phyloP scores from a whole-genome alignment of 768 basidiomycete species.

The Chiua virens region DNA sequence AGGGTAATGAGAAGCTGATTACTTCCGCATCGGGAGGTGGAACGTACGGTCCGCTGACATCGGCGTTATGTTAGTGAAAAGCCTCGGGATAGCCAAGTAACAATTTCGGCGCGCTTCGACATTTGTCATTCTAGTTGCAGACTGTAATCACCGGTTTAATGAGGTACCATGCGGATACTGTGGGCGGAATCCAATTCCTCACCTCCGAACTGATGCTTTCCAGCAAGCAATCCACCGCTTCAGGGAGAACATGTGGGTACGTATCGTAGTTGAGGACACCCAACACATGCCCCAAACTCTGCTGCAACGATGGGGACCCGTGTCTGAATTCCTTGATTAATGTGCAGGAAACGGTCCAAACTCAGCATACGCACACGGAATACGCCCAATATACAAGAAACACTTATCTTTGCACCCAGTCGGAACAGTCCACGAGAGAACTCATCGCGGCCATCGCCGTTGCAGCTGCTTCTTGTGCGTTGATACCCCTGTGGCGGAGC shows the following conservation, averaged over 20 bases:
- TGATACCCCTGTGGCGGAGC: constrained; percentile 60
- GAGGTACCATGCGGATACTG: constrained; percentile 20
- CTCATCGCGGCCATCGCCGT: constrained; percentile 69
- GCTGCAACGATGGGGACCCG: constrained; percentile 57
- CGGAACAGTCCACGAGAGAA: constrained; percentile 61
- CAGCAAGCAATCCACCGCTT: constrained; percentile 59
- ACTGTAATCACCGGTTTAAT: constrained; percentile 28
- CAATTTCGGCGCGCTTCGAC: constrained; percentile 64
- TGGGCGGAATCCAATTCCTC: constrained; percentile 26
- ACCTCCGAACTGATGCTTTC: constrained; percentile 58
- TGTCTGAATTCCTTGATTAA: constrained; percentile 62
- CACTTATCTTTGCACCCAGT: constrained; percentile 73
- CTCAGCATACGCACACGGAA: constrained; percentile 15
- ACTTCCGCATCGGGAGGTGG: constrained; percentile 7
- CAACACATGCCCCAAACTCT: constrained; percentile 69
- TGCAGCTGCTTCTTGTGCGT: constrained; percentile 79
- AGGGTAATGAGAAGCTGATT: constrained; percentile 10
- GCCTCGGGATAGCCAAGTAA: constrained; percentile 44
- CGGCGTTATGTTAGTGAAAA: constrained; percentile 46
- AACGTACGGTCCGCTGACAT: constrained; percentile 46
- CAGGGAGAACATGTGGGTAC: constrained; percentile 51
- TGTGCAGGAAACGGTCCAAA: constrained; percentile 37
- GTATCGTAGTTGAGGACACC: constrained; percentile 66
- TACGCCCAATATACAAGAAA: constrained; percentile 10
- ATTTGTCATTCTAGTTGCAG: constrained; percentile 38